phyloP scores from a whole-genome alignment of 352 stramenopile genomes.

The Phytophthora podocarpi region DNA sequence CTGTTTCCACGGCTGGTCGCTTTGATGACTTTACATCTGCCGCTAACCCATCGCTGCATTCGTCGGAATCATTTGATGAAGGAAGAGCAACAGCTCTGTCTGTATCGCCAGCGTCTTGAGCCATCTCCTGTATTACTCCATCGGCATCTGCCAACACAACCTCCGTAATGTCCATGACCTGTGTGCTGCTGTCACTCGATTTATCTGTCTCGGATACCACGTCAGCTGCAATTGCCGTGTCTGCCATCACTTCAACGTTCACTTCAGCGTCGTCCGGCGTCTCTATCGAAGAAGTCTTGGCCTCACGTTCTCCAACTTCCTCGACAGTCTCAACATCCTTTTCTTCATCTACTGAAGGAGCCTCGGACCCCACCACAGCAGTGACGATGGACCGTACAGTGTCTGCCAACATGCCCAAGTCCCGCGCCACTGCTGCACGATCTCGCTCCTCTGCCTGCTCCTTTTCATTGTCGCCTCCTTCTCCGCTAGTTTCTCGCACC shows the following conservation, averaged over 20 bases:
- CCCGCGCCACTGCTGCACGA: conserved; percentile 23
- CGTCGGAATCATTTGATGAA: background rate
- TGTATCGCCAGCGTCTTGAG: background rate
- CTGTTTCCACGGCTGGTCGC: background rate
- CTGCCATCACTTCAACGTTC: background rate
- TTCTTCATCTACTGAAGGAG: background rate
- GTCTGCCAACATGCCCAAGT: conserved; percentile 67
- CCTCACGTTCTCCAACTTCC: background rate
- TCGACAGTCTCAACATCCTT: too few species aligned
- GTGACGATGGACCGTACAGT: conserved; percentile 61
- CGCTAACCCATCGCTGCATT: background rate
- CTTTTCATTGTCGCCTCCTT: background rate
- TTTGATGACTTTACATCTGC: background rate
- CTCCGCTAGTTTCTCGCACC: too few species aligned
- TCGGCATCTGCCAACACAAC: background rate
- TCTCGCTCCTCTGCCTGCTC: background rate
- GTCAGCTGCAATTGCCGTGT: background rate
- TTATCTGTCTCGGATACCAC: background rate
- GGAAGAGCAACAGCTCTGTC: background rate
- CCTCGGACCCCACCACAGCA: conserved; percentile 24
- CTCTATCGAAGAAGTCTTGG: background rate
- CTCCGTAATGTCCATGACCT: background rate
- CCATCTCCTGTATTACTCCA: background rate
- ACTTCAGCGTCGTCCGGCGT: background rate
- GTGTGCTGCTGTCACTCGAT: background rate